Conservation (phyloP, 2,329 filamentous ascomycete genomes). For the Tolypocladium endophyticum region DNA sequence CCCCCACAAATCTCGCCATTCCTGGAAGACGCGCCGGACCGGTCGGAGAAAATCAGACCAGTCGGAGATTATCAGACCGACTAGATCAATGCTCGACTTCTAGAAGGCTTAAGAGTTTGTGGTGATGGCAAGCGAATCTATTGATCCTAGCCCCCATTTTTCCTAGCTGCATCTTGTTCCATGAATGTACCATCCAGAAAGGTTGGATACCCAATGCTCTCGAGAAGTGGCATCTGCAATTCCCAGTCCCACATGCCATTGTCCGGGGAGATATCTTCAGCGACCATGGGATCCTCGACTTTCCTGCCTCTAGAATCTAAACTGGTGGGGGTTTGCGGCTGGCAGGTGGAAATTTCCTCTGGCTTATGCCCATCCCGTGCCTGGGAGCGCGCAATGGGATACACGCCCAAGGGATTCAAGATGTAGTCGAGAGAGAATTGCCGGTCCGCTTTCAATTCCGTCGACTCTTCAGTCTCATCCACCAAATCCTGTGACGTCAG, state of each 20-base stretch:
- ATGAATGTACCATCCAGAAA: background rate
- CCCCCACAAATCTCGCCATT: too few relatives aligned
- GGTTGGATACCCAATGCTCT: background rate
- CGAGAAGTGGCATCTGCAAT: background rate
- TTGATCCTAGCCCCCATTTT: background rate
- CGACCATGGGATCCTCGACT: background rate
- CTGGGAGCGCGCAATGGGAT: background rate
- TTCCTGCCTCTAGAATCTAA: background rate
- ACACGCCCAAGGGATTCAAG: background rate
- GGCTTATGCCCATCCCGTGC: background rate
- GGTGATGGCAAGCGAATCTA: too few relatives aligned
- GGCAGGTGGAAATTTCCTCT: background rate
- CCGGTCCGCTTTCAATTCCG: background rate
- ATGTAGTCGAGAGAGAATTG: background rate
- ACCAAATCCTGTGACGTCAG: background rate
- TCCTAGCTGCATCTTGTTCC: background rate
- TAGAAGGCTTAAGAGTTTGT: too few relatives aligned
- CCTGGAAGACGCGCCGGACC: too few relatives aligned
- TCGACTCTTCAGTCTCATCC: background rate
- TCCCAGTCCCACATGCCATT: background rate
- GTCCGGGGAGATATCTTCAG: background rate
- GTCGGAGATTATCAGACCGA: too few relatives aligned
- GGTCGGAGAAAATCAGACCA: too few relatives aligned
- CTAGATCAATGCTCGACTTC: too few relatives aligned
- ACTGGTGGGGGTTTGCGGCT: background rate